Evolutionary conservation across 352 stramenopile species (phyloP), one percentile per base, ranked within the genome.

Genomic region (Peronosclerospora sorghi): DNA sequence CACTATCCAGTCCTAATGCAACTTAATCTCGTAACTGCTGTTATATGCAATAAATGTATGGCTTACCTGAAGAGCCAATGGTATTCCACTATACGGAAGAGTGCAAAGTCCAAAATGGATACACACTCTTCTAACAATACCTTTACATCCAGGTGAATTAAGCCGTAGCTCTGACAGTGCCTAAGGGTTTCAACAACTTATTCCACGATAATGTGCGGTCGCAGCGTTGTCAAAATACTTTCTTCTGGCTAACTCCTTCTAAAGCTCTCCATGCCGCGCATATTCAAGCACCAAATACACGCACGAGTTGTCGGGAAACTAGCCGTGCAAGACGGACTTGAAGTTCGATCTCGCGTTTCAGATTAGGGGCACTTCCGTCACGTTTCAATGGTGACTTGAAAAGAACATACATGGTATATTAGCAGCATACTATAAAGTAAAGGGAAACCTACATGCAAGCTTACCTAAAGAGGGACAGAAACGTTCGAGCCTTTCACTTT

Each of bases 81-180:
- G n/a, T n/a, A n/a, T n/a, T n/a, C n/a, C n/a, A n/a, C n/a, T n/a
- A n/a, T n/a, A n/a, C n/a, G n/a, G n/a, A n/a, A n/a, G n/a, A n/a
- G n/a, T n/a, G n/a, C n/a, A n/a, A n/a, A n/a, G n/a, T n/a, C n/a
- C n/a, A n/a, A n/a, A n/a, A n/a, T n/a, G n/a, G n/a, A n/a, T n/a
- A n/a, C n/a, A n/a, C n/a, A n/a, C n/a, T n/a, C n/a, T n/a, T n/a
- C n/a, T n/a, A n/a, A n/a, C n/a, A n/a, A 41, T 58, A 90, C 74
- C 70, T 94, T 94, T 47, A 94, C 88, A 30, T 94, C 82, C 9
- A 80, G 77, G 39, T 94, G 82, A 52, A 93, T 91, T 19, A 94
- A 73, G 26, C 79, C 52, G 36, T 70, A 78, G 17, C 60, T 68
- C 59, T 94, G 82, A 12, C 79, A 72, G 35, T 92, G 86, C 26